These are phyloP conservation scores for Pseudodiploospora longispora DNA, from an alignment of 2,329 filamentous ascomycete genomes.

Conservation along the genomic window DNA sequence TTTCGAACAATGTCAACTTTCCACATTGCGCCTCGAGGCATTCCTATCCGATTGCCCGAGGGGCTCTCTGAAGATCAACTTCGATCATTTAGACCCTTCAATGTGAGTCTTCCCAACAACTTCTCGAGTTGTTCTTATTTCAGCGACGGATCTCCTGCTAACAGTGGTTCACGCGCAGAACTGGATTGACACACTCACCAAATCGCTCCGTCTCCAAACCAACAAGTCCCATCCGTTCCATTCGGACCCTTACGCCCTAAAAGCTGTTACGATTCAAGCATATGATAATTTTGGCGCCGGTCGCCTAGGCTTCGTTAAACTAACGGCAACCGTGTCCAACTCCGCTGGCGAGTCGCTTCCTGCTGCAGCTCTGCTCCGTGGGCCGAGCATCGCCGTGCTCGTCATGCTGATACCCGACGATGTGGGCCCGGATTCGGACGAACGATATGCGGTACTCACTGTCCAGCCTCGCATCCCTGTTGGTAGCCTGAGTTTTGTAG, in stretches of 20 bases:
- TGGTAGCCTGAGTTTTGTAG: conserved; percentile 45
- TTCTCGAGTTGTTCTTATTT: not conserved
- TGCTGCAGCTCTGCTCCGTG: conserved; percentile 48
- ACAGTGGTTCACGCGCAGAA: conserved; percentile 21
- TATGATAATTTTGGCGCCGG: conserved; percentile 41
- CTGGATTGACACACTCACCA: conserved; percentile 40
- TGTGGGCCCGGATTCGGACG: conserved; percentile 24
- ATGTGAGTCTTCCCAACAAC: conserved; percentile 20
- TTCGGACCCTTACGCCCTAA: conserved; percentile 43
- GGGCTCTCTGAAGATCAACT: conserved; percentile 35
- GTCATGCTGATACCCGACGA: conserved; percentile 49
- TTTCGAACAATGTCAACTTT: conserved; percentile 6
- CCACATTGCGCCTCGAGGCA: conserved; percentile 11
- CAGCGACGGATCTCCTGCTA: not conserved
- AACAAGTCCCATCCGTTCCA: conserved; percentile 43
- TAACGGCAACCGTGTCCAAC: conserved; percentile 42
- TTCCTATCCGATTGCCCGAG: conserved; percentile 32
- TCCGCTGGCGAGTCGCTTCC: conserved; percentile 40
- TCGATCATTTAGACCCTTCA: conserved; percentile 38
- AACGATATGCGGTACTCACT: conserved; percentile 50
- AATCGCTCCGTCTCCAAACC: conserved; percentile 38
- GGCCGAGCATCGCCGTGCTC: conserved; percentile 53
- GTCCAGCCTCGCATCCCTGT: conserved; percentile 51
- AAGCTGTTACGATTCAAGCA: conserved; percentile 42
- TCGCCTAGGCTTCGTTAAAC: conserved; percentile 50